These are phyloP conservation scores for Hypoxylon rickii DNA, from an alignment of 495 filamentous ascomycete species.

Conservation along the genomic window DNA sequence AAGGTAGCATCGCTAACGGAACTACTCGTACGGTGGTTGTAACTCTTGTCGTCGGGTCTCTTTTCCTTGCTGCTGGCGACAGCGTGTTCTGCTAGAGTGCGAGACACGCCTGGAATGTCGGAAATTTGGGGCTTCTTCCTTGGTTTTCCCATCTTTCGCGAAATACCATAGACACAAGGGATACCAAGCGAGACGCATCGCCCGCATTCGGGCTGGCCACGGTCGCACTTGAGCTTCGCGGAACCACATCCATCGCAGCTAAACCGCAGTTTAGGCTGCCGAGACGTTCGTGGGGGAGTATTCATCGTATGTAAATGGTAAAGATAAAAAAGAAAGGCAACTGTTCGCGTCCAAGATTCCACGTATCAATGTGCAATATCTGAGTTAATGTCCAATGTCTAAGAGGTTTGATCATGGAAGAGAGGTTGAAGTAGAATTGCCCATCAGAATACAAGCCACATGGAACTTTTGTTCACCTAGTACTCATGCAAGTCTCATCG, in stretches of 20 bases:
- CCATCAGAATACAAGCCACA: not conserved
- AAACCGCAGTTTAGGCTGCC: conserved; percentile 40
- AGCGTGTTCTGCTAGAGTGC: not conserved
- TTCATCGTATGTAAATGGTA: not conserved
- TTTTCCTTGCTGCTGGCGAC: not conserved
- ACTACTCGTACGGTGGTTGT: not conserved
- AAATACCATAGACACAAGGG: conserved; percentile 46
- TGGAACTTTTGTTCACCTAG: not conserved
- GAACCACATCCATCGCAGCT: conserved; percentile 46
- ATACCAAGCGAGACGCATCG: conserved; percentile 42
- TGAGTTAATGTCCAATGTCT: not conserved
- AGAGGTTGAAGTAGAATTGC: not conserved
- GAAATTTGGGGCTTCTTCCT: not conserved
- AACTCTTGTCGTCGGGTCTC: not conserved
- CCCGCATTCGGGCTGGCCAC: conserved; percentile 42
- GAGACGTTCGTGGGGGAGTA: not conserved
- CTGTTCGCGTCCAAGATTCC: not conserved
- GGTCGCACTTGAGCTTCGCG: conserved; percentile 48
- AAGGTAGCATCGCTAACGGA: not conserved
- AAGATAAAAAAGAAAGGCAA: too few species aligned
- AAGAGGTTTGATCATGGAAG: not conserved
- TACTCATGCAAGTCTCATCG: not conserved
- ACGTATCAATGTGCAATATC: too few species aligned
- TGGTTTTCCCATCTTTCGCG: conserved; percentile 35
- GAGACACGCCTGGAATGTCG: not conserved